A percentile compares a stretch with the other conserved stretches of the same genome.
Evolutionary conservation across 2,329 filamentous ascomycete species (phyloP).

Genomic region (Cladosporium cucumerinum): DNA sequence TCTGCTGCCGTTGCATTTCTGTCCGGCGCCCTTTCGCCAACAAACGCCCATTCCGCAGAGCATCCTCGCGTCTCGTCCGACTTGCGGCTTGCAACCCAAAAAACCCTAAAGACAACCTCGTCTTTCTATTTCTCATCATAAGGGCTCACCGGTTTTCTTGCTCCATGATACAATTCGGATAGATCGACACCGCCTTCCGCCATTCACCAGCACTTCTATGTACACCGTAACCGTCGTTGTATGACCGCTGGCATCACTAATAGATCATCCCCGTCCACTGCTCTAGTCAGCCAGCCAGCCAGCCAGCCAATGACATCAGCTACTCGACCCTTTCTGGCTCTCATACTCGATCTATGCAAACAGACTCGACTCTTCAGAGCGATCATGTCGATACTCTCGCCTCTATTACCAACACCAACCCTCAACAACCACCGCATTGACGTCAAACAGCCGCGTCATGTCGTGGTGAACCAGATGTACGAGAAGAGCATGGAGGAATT

Average conservation of each 20-base stretch:
- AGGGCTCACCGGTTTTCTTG: neutral
- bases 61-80: slow-evolving; percentile 1
- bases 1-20: slow-evolving; percentile 14
- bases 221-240: neutral
- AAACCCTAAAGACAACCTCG: slow-evolving; percentile 15
- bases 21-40: slow-evolving; percentile 1
- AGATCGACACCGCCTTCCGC: neutral
- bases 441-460: slow-evolving; percentile 35
- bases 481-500: slow-evolving; percentile 49
- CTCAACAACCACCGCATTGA: slow-evolving; percentile 24
- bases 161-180: neutral
- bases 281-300: neutral
- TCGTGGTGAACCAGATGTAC: slow-evolving; percentile 35
- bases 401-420: slow-evolving; percentile 39
- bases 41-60: slow-evolving; percentile 9
- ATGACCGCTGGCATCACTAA: neutral
- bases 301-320: slow-evolving; percentile 15
- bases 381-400: slow-evolving; percentile 24
- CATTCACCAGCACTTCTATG: neutral
- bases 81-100: slow-evolving; percentile 14
- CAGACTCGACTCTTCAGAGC: slow-evolving; percentile 24
- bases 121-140: neutral
- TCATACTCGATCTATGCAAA: slow-evolving; percentile 24
- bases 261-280: neutral
- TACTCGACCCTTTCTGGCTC: slow-evolving; percentile 7